phyloP scores from a whole-genome alignment of 2,329 filamentous ascomycete species.

The Stemphylium beticola region DNA sequence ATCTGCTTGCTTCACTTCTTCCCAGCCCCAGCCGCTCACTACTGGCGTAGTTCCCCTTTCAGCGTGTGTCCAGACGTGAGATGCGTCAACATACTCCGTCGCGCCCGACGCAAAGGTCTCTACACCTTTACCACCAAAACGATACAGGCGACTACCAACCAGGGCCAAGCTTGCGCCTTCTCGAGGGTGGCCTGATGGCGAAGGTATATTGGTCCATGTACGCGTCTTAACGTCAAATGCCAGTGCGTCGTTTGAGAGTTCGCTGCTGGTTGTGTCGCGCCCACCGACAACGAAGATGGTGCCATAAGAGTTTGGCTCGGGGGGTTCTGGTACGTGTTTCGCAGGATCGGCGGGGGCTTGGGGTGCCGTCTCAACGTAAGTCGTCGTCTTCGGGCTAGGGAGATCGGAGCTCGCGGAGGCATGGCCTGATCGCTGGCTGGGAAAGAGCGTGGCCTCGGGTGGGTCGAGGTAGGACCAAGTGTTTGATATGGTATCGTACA shows the following conservation, averaged over 20 bases:
- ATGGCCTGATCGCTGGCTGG: constrained; percentile 45
- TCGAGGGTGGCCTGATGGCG: constrained; percentile 48
- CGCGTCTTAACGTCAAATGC: constrained; percentile 57
- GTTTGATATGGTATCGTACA: constrained; percentile 51
- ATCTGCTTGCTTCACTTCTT: constrained; percentile 32
- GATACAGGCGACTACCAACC: constrained; percentile 55
- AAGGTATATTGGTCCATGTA: constrained; percentile 59
- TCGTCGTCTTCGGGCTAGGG: constrained; percentile 44
- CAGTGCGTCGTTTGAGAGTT: constrained; percentile 55
- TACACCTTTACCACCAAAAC: constrained; percentile 48
- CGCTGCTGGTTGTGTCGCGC: constrained; percentile 23
- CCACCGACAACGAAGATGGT: constrained; percentile 62
- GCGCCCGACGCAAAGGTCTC: constrained; percentile 28
- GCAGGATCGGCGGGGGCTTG: constrained; percentile 52
- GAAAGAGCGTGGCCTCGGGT: constrained; percentile 27
- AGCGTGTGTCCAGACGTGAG: constrained; percentile 44
- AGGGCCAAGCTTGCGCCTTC: constrained; percentile 53
- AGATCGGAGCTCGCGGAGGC: constrained; percentile 49
- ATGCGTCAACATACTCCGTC: constrained; percentile 43
- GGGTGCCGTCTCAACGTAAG: constrained; percentile 42
- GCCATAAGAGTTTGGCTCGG: constrained; percentile 52
- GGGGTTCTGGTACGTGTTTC: constrained; percentile 50
- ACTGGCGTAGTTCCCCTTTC: constrained; percentile 45
- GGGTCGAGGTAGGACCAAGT: constrained; percentile 52
- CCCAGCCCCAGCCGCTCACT: constrained; percentile 42